These are phyloP conservation scores for Aspergillus fructus DNA, from an alignment of 2,329 filamentous ascomycete species.

Conservation along the genomic window DNA sequence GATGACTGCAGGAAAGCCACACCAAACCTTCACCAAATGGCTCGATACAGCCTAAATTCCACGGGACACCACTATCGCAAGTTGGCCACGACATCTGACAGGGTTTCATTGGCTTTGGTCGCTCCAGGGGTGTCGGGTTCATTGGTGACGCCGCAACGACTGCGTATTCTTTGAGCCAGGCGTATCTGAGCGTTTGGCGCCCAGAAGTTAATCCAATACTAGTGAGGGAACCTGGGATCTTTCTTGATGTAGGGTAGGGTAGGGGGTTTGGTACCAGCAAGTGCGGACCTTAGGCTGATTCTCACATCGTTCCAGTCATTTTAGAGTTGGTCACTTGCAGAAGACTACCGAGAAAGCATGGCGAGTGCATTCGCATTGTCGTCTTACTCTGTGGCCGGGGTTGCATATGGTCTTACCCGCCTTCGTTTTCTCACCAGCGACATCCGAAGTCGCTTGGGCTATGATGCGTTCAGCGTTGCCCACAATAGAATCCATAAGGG, in stretches of 20 bases:
- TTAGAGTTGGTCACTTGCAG: conserved; percentile 10
- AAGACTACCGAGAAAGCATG: conserved; percentile 3
- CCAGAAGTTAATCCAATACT: neutral
- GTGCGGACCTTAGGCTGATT: neutral
- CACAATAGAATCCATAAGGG: neutral
- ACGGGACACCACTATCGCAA: neutral
- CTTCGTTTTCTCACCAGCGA: neutral
- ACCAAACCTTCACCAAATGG: neutral
- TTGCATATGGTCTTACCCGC: neutral
- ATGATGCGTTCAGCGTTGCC: neutral
- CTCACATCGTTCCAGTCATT: neutral
- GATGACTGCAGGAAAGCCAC: neutral
- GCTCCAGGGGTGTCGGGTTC: neutral
- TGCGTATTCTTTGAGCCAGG: neutral
- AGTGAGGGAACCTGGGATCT: neutral
- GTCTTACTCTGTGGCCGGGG: neutral
- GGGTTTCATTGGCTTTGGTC: neutral
- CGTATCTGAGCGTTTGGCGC: neutral
- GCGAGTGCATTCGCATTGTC: neutral
- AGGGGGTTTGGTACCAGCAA: neutral
- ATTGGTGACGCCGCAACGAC: neutral
- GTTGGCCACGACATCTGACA: neutral
- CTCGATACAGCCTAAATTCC: neutral
- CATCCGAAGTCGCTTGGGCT: neutral
- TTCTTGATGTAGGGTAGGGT: conserved; percentile 1